Percentiles rank a stretch among this genome's conserved stretches.
phyloP scores from a whole-genome alignment of 495 filamentous ascomycete species.

The Aspergillus heteromorphus region DNA sequence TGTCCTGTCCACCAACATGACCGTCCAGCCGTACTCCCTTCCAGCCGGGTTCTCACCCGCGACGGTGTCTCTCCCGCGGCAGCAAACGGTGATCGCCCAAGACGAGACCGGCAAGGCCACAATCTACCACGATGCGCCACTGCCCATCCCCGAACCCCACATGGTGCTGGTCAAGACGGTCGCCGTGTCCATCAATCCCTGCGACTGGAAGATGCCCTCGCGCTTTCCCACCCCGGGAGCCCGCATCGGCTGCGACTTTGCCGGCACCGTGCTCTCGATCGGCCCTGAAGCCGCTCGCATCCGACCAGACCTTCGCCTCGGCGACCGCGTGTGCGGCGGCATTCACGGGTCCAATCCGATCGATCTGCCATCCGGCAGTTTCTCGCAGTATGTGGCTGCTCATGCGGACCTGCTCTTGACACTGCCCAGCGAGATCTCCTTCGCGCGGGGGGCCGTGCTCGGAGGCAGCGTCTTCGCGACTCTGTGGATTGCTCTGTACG shows the following conservation, averaged over 20 bases:
- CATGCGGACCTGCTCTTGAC: slow-evolving; percentile 41
- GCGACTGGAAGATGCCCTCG: slow-evolving; percentile 39
- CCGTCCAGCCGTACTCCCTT: too few species aligned
- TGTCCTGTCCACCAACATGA: too few species aligned
- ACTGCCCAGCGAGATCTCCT: slow-evolving; percentile 16
- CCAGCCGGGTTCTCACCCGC: too few species aligned
- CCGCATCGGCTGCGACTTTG: slow-evolving; percentile 39
- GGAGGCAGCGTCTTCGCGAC: background rate
- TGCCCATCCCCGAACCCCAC: slow-evolving; percentile 18
- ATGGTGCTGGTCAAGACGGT: slow-evolving; percentile 25
- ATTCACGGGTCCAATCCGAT: slow-evolving; percentile 35
- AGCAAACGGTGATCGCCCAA: background rate
- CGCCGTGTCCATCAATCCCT: slow-evolving; percentile 43
- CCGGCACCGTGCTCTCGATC: slow-evolving; percentile 31
- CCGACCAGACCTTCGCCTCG: background rate
- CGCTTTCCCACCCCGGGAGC: slow-evolving; percentile 29
- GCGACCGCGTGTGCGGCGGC: slow-evolving; percentile 34
- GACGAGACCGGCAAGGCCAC: background rate
- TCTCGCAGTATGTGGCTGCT: slow-evolving; percentile 38
- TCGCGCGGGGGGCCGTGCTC: slow-evolving; percentile 26
- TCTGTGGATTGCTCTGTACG: background rate
- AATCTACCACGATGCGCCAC: background rate
- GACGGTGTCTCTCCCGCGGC: background rate
- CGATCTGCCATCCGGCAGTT: slow-evolving; percentile 36
- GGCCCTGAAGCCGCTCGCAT: slow-evolving; percentile 1